Evolutionary conservation across 805 yeast species (phyloP), one percentile per base, ranked within the genome.

Genomic region (Suhomyces prunicola): DNA sequence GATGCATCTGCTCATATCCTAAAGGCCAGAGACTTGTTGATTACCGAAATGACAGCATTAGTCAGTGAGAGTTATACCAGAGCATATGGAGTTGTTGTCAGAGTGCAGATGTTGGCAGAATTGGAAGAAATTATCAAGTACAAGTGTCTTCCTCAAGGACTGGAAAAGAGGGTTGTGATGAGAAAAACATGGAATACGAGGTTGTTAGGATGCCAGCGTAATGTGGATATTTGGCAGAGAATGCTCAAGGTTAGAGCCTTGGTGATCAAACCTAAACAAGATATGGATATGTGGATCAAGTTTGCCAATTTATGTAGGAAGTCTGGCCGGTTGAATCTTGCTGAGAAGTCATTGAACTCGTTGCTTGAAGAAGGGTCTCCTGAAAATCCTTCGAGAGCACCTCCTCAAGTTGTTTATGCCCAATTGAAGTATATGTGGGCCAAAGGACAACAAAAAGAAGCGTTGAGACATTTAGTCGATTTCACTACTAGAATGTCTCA

Each of bases 171-270:
- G 58, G 81, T 77, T 6, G 83, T 84, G 13, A 86, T 94, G 80
- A 80, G 96, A 60, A 84, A 86, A 60, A 93, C 98, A 0, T 96
- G 99, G 99, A 90, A 89, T 64, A 88, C 89, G 49, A 81, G 99
- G 62, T 74, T 94, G 48, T 73, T 90, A 55, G 98, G 98, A 1
- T 91, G 97, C 65, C 99, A 94, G 71, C 81, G 94, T 60, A 94
- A 94, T 71, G 98, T 94, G 49, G 99, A 94, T 71, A 91, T 92
- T n/a, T 94, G 99, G 99, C 97, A 93, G 68, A 79, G 97, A 64
- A 86, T 94, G 84, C 78, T 94, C 55, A 89, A 92, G 66, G 97
- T 93, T 1, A 80, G 99, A 52, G 93, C 97, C 0, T 77, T 94
- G 46, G 98, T 94, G 12, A 88, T 94, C 45, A 87, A 87, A 57